phyloP scores from a whole-genome alignment of 2,329 filamentous ascomycete species.

The Pseudogymnoascus sp. region DNA sequence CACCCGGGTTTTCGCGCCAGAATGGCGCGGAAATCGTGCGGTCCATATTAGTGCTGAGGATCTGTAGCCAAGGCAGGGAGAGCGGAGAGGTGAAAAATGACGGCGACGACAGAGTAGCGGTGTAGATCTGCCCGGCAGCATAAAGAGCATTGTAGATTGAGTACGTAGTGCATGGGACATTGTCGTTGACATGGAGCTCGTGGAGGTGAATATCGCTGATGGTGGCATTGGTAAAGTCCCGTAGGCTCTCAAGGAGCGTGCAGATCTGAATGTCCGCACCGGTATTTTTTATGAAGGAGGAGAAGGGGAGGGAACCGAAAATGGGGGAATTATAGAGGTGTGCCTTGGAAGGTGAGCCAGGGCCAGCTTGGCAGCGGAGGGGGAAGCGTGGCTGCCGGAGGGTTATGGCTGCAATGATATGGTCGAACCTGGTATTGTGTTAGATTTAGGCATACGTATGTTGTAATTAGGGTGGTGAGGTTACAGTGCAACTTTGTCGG shows the following conservation, averaged over 20 bases:
- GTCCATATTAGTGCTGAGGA: slow-evolving; percentile 7
- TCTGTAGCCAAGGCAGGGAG: slow-evolving; percentile 7
- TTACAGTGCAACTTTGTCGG: slow-evolving; percentile 15
- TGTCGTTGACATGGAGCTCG: slow-evolving; percentile 8
- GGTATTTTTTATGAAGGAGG: not conserved
- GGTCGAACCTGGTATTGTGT: slow-evolving; percentile 13
- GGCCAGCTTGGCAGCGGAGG: slow-evolving; percentile 10
- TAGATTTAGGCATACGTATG: not conserved
- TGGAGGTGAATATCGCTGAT: slow-evolving; percentile 5
- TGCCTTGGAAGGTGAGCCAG: not conserved
- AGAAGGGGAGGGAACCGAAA: slow-evolving; percentile 11
- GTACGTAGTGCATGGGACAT: slow-evolving; percentile 6
- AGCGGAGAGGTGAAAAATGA: slow-evolving; percentile 1
- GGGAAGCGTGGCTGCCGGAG: slow-evolving; percentile 14
- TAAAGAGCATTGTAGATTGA: slow-evolving; percentile 13
- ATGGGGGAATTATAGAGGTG: not conserved
- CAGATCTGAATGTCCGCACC: not conserved
- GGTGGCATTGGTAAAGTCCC: slow-evolving; percentile 1
- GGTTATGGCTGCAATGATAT: slow-evolving; percentile 16
- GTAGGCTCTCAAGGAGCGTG: not conserved
- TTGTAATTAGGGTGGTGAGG: not conserved
- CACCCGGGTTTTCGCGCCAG: slow-evolving; percentile 14
- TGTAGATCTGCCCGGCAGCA: slow-evolving; percentile 9
- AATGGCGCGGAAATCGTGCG: slow-evolving; percentile 13
- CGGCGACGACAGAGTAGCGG: not conserved